Base-by-base conservation (phyloP, 495 filamentous ascomycete species). In the Mytilinidion resinicola region DNA sequence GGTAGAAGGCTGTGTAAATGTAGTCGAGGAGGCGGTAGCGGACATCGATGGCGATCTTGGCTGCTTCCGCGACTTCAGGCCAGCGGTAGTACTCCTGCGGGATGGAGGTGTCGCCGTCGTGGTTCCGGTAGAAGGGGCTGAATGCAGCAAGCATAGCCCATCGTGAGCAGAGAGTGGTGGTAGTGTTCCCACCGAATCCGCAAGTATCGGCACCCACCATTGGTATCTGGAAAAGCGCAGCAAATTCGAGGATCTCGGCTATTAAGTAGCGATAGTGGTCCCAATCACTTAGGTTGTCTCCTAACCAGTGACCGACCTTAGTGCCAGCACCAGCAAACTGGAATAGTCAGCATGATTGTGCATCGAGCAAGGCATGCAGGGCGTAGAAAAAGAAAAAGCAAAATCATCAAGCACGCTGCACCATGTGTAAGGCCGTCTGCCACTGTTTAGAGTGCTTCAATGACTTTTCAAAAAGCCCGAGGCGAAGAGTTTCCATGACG, bases 201-300 rank as follows among this genome's bases (percentile, higher is more conserved):
- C 90, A 95, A 9, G 89, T 84, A 69, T 96, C 90, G 1, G 84
- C 79, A 21, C 90, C 90, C 1, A 90, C 86, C 86, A 96, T 89
- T 34, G 89, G 88, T 2, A 95, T 71, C 67, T 95, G 89, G 78
- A 87, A 95, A 62, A 95, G 81, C 3, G 87, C 78, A 0, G 84
- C 83, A 63, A 92, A 96, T 14, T 84, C 80, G 30, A 95, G 72
- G 70, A 89, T 79, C 56, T 81, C 79, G 3, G 81, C 69, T 63
- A 96, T 90, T 15, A 81, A 83, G 25, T 77, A 73, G 4, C 83
- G 80, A 72, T 91, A 93, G 46, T 88, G 77, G 17, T 77, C 72
- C 90, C 90, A 96, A 35, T 78, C 69, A 36, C 84, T 82, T 12
- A 83, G 43, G 68, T 96, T 95, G 74, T 96, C 90, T 8, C 90